These are phyloP conservation scores for Leccinum longicurvipes DNA, from an alignment of 768 basidiomycete species.

Conservation along the genomic window DNA sequence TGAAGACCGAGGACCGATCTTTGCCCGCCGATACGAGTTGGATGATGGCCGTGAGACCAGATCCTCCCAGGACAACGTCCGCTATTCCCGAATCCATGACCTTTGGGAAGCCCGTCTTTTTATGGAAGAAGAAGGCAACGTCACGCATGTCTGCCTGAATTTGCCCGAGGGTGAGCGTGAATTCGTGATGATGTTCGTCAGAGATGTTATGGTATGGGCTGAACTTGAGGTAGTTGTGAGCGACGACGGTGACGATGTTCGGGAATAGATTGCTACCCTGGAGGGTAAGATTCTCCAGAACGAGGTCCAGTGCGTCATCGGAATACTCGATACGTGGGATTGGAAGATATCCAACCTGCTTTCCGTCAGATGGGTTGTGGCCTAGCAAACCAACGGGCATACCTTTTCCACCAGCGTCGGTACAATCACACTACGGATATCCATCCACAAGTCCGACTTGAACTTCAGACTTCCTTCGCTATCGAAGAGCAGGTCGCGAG, in stretches of 20 bases:
- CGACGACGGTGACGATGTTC: constrained; percentile 67
- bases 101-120: constrained; percentile 81
- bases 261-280: constrained; percentile 90
- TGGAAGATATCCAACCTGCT: constrained; percentile 72
- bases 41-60: constrained; percentile 70
- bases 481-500: constrained; percentile 76
- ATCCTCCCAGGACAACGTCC: constrained; percentile 80
- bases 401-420: constrained; percentile 77
- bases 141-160: constrained; percentile 94
- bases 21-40: constrained; percentile 59
- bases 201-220: constrained; percentile 60
- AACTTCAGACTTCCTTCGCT: constrained; percentile 80
- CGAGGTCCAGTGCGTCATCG: constrained; percentile 80
- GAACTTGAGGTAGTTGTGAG: constrained; percentile 81
- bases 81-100: constrained; percentile 80
- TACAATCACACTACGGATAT: constrained; percentile 78
- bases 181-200: constrained; percentile 66
- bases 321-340: constrained; percentile 95
- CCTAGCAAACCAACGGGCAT: constrained; percentile 13
- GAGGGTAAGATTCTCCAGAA: constrained; percentile 90
- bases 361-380: neutral
- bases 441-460: constrained; percentile 87
- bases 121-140: constrained; percentile 86
- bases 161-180: constrained; percentile 74
- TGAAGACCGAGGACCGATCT: constrained; percentile 69